A percentile compares a stretch with the other conserved stretches of the same genome.
Evolutionary conservation across 139 green algal genomes (phyloP).

Genomic region (Chlorella sp.): DNA sequence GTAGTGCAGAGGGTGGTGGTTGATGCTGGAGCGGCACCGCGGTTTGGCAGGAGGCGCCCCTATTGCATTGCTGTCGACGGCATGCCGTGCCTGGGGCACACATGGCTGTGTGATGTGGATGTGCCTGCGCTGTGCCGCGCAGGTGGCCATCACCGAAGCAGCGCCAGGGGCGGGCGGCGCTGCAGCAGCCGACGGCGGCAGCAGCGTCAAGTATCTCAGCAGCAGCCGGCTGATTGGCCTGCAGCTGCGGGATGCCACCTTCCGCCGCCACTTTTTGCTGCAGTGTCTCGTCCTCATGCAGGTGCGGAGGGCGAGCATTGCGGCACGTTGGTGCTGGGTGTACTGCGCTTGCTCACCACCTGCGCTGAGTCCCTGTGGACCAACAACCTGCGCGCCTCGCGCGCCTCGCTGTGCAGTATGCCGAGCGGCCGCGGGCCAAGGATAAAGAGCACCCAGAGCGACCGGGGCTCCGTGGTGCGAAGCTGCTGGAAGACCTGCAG

Average conservation of each 20-base stretch:
- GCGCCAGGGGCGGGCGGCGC: background rate
- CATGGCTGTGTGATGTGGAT: too few species aligned
- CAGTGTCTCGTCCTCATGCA: constrained; percentile 31
- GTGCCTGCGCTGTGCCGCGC: too few species aligned
- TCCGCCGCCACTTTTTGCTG: constrained; percentile 81
- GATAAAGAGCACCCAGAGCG: too few species aligned
- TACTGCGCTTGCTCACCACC: background rate
- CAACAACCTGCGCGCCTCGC: background rate
- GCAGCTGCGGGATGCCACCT: constrained; percentile 75
- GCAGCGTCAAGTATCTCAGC: constrained; percentile 77
- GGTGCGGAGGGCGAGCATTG: background rate
- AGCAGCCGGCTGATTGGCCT: constrained; percentile 74
- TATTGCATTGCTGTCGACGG: too few species aligned
- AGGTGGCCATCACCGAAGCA: constrained; percentile 6
- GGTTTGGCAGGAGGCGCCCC: too few species aligned
- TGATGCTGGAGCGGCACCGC: background rate
- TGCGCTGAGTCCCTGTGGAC: background rate
- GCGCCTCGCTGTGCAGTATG: constrained; percentile 1
- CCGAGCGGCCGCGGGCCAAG: constrained; percentile 18
- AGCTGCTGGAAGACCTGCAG: constrained; percentile 25
- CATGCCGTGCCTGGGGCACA: too few species aligned
- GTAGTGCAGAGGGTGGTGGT: constrained; percentile 14
- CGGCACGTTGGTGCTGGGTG: background rate
- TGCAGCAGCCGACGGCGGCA: constrained; percentile 7
- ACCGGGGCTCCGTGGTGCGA: constrained; percentile 5